Percentiles rank a stretch among this genome's conserved stretches.
phyloP scores from a whole-genome alignment of 1,284 basidiomycete genomes.

The Malassezia yamatoensis region DNA sequence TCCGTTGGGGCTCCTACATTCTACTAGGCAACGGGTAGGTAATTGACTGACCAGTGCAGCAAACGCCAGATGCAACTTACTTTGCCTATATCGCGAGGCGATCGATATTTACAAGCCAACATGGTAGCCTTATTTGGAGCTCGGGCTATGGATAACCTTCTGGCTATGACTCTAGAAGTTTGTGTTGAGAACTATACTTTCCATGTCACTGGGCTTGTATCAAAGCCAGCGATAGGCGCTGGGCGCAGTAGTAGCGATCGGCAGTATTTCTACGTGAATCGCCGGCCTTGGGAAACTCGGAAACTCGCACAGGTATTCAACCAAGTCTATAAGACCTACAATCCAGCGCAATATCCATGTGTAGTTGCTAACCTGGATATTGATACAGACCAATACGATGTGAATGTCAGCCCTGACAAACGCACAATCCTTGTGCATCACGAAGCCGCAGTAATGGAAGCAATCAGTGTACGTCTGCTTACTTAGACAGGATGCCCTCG shows the following conservation, averaged over 20 bases:
- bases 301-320: constrained; percentile 33
- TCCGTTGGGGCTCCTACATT: constrained; percentile 62
- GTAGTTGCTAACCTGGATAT: constrained; percentile 72
- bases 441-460: constrained; percentile 68
- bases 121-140: constrained; percentile 75
- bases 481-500: constrained; percentile 53
- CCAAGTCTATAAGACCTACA: constrained; percentile 41
- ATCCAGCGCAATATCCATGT: constrained; percentile 54
- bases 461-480: constrained; percentile 58
- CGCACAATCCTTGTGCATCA: constrained; percentile 84
- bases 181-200: constrained; percentile 42
- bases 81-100: constrained; percentile 50
- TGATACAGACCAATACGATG: constrained; percentile 73
- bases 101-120: constrained; percentile 54
- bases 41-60: not conserved
- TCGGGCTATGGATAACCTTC: constrained; percentile 64
- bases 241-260: constrained; percentile 62
- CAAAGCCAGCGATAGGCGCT: constrained; percentile 61
- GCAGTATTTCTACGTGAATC: constrained; percentile 90
- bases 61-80: constrained; percentile 51
- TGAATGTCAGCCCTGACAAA: constrained; percentile 96
- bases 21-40: not conserved
- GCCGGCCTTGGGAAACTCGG: constrained; percentile 66
- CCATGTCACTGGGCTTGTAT: constrained; percentile 64
- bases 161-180: constrained; percentile 58